These are phyloP conservation scores for Tolypocladium paradoxum DNA, from an alignment of 2,329 filamentous ascomycete genomes.

Conservation along the genomic window DNA sequence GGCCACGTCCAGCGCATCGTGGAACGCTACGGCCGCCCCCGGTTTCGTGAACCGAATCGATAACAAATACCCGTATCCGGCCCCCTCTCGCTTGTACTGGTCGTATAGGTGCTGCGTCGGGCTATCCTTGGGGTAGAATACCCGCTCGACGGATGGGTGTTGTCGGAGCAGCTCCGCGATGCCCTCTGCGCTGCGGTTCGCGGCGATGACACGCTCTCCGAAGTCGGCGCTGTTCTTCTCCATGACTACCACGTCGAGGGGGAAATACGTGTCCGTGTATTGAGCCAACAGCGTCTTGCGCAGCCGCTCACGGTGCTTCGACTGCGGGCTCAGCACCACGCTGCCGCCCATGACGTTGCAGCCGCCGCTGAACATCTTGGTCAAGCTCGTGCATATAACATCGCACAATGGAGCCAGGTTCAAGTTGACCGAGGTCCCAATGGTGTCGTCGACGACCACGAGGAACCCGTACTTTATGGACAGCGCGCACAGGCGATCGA, in stretches of 20 bases:
- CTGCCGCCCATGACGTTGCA: constrained; percentile 42
- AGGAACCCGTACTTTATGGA: constrained; percentile 27
- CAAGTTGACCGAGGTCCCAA: constrained; percentile 33
- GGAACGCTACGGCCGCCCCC: constrained; percentile 30
- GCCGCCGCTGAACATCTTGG: constrained; percentile 44
- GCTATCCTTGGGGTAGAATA: constrained; percentile 31
- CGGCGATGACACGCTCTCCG: constrained; percentile 19
- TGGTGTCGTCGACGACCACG: constrained; percentile 33
- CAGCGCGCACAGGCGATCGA: constrained; percentile 14
- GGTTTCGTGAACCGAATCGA: constrained; percentile 33
- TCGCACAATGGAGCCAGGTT: constrained; percentile 36
- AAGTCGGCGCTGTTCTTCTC: constrained; percentile 29
- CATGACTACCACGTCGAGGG: constrained; percentile 15
- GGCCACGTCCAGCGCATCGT: constrained; percentile 34
- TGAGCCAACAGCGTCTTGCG: constrained; percentile 8
- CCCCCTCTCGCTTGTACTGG: constrained; percentile 20
- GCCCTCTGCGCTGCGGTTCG: constrained; percentile 14
- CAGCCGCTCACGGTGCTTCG: constrained; percentile 21
- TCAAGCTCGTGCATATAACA: constrained; percentile 37
- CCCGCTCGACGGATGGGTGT: constrained; percentile 12
- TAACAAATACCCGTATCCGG: constrained; percentile 41
- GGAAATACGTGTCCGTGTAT: constrained; percentile 13
- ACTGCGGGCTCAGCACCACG: constrained; percentile 31
- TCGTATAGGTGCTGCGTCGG: constrained; percentile 22
- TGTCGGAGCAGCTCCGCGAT: constrained; percentile 14